Percentiles rank a stretch among this genome's conserved stretches.
Conservation (phyloP, 2,329 filamentous ascomycete species). For the Cladosporium sp. region DNA sequence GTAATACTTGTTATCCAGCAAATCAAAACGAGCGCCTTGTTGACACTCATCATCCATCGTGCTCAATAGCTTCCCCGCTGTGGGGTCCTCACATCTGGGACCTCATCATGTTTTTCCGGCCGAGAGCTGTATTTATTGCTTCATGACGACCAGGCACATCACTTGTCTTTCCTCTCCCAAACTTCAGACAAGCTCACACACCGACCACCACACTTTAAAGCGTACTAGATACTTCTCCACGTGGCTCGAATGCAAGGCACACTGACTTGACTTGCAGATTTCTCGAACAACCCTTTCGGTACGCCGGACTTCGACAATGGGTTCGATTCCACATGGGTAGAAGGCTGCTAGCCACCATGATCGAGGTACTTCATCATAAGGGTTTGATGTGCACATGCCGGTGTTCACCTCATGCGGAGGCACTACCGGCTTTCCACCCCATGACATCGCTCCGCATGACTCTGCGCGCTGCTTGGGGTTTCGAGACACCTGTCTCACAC, state of each 20-base stretch:
- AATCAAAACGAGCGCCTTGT: neutral
- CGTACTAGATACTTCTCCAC: constrained; percentile 3
- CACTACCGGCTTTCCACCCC: constrained; percentile 8
- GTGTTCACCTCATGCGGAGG: constrained; percentile 12
- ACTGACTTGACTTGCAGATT: neutral
- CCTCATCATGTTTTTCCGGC: constrained; percentile 2
- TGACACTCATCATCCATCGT: constrained; percentile 6
- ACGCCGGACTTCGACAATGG: constrained; percentile 10
- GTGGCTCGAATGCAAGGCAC: neutral
- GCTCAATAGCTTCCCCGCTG: constrained; percentile 12
- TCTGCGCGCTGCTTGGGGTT: neutral
- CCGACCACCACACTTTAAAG: neutral
- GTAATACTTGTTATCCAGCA: neutral
- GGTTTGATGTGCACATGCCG: constrained; percentile 14
- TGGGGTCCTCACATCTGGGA: neutral
- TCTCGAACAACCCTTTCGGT: constrained; percentile 2
- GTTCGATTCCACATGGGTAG: constrained; percentile 13
- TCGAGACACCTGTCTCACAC: constrained; percentile 8
- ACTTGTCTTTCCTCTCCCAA: constrained; percentile 3
- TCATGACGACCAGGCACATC: neutral
- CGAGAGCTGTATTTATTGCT: constrained; percentile 1
- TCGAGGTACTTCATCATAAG: constrained; percentile 12
- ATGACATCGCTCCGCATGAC: constrained; percentile 1
- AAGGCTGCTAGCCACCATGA: constrained; percentile 7
- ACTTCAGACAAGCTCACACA: neutral